Conservation (phyloP, 768 basidiomycete genomes). For the Gloeostereum incarnatum region DNA sequence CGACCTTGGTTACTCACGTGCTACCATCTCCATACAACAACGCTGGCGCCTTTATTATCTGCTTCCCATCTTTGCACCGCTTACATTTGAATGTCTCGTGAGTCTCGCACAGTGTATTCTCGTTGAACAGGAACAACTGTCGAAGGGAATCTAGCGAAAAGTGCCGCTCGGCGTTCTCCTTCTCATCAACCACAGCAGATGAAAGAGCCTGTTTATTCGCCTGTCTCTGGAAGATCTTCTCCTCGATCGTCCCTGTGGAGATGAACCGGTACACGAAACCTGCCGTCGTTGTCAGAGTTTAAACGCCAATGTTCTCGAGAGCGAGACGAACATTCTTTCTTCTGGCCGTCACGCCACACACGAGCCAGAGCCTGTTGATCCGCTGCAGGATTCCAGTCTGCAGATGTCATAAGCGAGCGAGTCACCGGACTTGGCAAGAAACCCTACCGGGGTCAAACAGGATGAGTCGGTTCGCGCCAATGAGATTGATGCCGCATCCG, state of each 20-base stretch:
- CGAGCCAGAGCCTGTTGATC: constrained; percentile 98
- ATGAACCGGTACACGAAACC: constrained; percentile 99
- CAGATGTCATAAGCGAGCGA: constrained; percentile 3
- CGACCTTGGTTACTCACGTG: constrained; percentile 56
- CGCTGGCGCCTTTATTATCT: constrained; percentile 73
- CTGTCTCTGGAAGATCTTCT: constrained; percentile 98
- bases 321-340: constrained; percentile 83
- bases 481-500: constrained; percentile 94
- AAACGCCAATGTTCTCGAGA: neutral
- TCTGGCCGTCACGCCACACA: constrained; percentile 99
- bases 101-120: constrained; percentile 81
- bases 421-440: neutral
- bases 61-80: constrained; percentile 80
- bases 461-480: constrained; percentile 93
- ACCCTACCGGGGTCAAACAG: constrained; percentile 93
- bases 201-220: constrained; percentile 94
- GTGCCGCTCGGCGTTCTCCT: constrained; percentile 91
- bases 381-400: constrained; percentile 97
- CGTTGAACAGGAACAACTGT: constrained; percentile 88
- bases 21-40: constrained; percentile 94
- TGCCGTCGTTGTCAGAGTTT: constrained; percentile 17
- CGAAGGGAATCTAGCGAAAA: constrained; percentile 85
- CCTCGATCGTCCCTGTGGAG: constrained; percentile 94
- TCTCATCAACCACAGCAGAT: constrained; percentile 96
- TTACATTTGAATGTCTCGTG: constrained; percentile 99